Evolutionary conservation across 2,329 filamentous ascomycete genomes (phyloP), one percentile per base, ranked within the genome.

Genomic region (Penicillium freii): DNA sequence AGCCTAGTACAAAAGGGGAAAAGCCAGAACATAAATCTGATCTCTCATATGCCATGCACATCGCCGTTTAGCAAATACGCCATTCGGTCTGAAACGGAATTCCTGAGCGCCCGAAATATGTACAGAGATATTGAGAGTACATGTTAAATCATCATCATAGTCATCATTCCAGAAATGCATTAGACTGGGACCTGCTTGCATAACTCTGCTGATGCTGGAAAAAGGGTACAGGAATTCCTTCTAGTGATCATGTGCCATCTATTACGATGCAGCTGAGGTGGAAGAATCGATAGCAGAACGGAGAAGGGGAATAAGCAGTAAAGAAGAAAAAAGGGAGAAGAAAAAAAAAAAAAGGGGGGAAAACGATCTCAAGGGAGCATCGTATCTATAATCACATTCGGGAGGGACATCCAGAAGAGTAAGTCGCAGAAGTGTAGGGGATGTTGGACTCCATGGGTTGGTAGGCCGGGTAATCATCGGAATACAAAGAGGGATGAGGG

Each of bases 41-140:
- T 62, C 50, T 36, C 58, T 66, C 64, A 66, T 65, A 65, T 66
- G 59, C 58, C 42, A 63, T 64, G 60, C 63, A 56, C 42, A 47
- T 53, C 44, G 51, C 40, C 39, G 31, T 33, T 44, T 10, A 33
- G 25, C 15, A 48, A 42, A 43, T 31, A 49, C 56, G 52, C 56
- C 44, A 54, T 36, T 43, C 19, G 15, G 52, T 56, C 43, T 49
- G 54, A 59, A 54, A 61, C 61, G 51, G 44, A 56, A 62, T 60
- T 56, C 57, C 42, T 43, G 44, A 44, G 33, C 33, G 11, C 19
- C 50, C 17, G n/a, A 64, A 56, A 57, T 61, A 62, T 64, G 58
- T 62, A 57, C 47, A 58, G n/a, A n/a, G 21, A 25, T 29, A 31
- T 44, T 44, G 23, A 25, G 29, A 34, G 17, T 21, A 34, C 9